Percentiles rank a stretch among this genome's conserved stretches.
Conservation (phyloP, 768 basidiomycete species). For the Tubosaeta sp. region DNA sequence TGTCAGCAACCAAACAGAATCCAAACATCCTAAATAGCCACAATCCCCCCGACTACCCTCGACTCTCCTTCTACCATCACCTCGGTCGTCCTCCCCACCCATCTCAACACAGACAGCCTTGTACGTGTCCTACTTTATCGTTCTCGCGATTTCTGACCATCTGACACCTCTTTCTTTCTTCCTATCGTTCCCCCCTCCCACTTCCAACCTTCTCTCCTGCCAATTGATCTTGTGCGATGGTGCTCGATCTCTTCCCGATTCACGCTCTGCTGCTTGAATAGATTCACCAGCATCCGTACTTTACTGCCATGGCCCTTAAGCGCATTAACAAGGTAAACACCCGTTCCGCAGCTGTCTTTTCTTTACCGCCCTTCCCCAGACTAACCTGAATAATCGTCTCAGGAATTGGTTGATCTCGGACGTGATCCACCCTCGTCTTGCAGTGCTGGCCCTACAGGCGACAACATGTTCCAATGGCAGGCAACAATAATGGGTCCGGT, state of each 20-base stretch:
- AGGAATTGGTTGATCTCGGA: slow-evolving; percentile 99
- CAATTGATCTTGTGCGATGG: slow-evolving; percentile 38
- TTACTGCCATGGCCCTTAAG: slow-evolving; percentile 81
- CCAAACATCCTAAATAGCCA: slow-evolving; percentile 37
- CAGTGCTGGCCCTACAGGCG: slow-evolving; percentile 96
- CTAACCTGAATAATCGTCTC: slow-evolving; percentile 11
- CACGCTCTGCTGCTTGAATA: slow-evolving; percentile 8
- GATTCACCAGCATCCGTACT: slow-evolving; percentile 9
- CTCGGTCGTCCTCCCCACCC: not conserved
- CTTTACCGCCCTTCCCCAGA: slow-evolving; percentile 8
- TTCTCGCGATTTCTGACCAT: not conserved
- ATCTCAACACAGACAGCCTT: not conserved
- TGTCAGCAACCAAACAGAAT: slow-evolving; percentile 37
- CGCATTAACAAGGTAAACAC: slow-evolving; percentile 94
- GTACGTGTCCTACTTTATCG: slow-evolving; percentile 7
- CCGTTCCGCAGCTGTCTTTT: not conserved
- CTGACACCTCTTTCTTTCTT: not conserved
- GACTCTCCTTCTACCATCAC: slow-evolving; percentile 30
- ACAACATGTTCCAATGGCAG: slow-evolving; percentile 99
- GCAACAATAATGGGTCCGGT: slow-evolving; percentile 99
- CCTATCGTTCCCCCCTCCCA: not conserved
- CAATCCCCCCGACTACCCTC: slow-evolving; percentile 9
- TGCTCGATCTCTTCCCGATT: slow-evolving; percentile 28
- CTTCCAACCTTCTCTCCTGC: slow-evolving; percentile 1
- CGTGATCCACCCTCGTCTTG: slow-evolving; percentile 99